Evolutionary conservation across 1,284 basidiomycete genomes (phyloP).

Genomic region (Ceratobasidium sp.): DNA sequence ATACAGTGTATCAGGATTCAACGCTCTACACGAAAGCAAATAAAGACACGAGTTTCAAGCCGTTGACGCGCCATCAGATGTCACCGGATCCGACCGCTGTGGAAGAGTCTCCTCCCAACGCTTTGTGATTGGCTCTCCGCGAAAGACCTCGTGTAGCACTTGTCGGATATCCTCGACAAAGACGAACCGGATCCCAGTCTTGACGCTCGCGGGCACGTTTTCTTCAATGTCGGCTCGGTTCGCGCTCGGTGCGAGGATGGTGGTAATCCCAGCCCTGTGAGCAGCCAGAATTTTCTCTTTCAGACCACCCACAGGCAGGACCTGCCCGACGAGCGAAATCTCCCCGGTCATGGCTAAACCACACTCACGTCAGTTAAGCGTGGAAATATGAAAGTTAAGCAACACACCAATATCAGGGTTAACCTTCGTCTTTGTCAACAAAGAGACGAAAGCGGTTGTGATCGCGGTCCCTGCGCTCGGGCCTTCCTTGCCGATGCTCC

Average conservation of each 20-base stretch:
- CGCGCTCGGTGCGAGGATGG: conserved; percentile 87
- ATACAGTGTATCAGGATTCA: conserved; percentile 23
- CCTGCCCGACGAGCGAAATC: conserved; percentile 92
- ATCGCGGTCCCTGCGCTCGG: conserved; percentile 97
- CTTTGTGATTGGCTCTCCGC: conserved; percentile 69
- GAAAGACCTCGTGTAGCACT: conserved; percentile 88
- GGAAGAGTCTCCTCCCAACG: conserved; percentile 73
- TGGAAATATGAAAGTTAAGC: not conserved
- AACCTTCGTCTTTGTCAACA: conserved; percentile 87
- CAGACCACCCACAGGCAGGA: conserved; percentile 91
- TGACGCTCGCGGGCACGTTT: conserved; percentile 94
- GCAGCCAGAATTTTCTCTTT: conserved; percentile 98
- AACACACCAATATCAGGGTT: conserved; percentile 86
- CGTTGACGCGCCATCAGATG: conserved; percentile 22
- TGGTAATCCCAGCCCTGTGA: conserved; percentile 93
- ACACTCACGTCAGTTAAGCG: conserved; percentile 29
- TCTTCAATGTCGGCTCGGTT: conserved; percentile 94
- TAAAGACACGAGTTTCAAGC: not conserved
- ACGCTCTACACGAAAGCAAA: conserved; percentile 14
- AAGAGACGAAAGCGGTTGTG: conserved; percentile 88
- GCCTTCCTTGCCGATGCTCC: conserved; percentile 97
- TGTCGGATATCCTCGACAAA: conserved; percentile 93
- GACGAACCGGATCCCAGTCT: conserved; percentile 92
- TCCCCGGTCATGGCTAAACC: conserved; percentile 93
- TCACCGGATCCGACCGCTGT: conserved; percentile 27